phyloP scores from a whole-genome alignment of 805 yeast species.

The Pichia nakasei region DNA sequence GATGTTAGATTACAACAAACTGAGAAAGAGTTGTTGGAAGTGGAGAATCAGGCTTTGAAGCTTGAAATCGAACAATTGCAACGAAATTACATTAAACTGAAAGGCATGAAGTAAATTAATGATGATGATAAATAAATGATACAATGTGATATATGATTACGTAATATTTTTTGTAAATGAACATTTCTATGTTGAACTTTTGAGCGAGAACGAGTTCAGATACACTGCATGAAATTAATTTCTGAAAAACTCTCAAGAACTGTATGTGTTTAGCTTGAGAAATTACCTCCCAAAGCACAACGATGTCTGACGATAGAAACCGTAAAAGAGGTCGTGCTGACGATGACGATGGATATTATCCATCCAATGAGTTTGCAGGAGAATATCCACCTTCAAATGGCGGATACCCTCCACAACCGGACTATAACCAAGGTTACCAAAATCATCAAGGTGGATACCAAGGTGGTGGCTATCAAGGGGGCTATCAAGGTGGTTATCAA shows the following conservation, averaged over 20 bases:
- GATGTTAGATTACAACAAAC: slow-evolving; percentile 18
- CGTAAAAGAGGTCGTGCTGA: slow-evolving; percentile 12
- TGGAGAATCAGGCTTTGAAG: slow-evolving; percentile 30
- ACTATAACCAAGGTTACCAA: not conserved
- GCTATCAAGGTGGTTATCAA: not conserved
- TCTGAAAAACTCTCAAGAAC: too few relatives aligned
- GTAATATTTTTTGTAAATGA: too few relatives aligned
- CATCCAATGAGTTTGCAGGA: not conserved
- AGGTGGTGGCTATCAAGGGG: too few relatives aligned
- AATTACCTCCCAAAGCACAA: slow-evolving; percentile 15
- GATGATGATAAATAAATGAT: slow-evolving; percentile 17
- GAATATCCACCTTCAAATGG: slow-evolving; percentile 5
- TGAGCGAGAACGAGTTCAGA: too few relatives aligned
- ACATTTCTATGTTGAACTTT: too few relatives aligned
- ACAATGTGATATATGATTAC: too few relatives aligned
- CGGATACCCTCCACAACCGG: slow-evolving; percentile 1
- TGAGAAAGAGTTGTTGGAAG: slow-evolving; percentile 32
- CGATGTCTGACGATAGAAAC: slow-evolving; percentile 16
- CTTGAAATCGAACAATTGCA: slow-evolving; percentile 24
- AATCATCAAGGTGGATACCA: too few relatives aligned
- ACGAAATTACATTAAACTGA: slow-evolving; percentile 21
- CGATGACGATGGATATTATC: slow-evolving; percentile 10
- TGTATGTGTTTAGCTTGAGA: too few relatives aligned
- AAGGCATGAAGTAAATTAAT: slow-evolving; percentile 33
- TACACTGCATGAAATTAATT: too few relatives aligned